Base-by-base conservation (phyloP, 257 asterid species). In the Cruciata laevipes region DNA sequence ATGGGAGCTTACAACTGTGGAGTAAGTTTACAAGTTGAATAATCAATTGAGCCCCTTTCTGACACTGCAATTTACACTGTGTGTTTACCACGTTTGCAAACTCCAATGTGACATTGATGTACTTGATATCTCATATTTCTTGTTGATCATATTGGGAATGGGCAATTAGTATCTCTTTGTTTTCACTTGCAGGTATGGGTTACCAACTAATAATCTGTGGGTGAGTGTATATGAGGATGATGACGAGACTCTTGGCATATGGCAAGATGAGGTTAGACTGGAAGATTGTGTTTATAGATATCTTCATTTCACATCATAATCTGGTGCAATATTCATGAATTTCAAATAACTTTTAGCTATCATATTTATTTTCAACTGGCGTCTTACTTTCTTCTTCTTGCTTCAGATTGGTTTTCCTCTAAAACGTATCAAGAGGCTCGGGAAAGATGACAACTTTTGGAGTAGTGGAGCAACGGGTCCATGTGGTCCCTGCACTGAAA, bases 361-460 rank as follows among this genome's bases (percentile, higher is more conserved):
- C 7, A 62, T 38, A 18, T 58, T 7, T 40, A 9, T 42, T 42
- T 42, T 42, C 18, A 18, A 14, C 9, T 30, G 18, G 25, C 35
- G 38, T 33, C 37, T 68, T 17, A 42, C 53, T 76, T 59, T 33
- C 31, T 61, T 58, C 71, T 52, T 77, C 71, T 74, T 61, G 66
- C 71, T 60, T 74, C 81, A 88, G 98, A 57, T 92, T 52, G 97
- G 98, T 33, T 77, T 92, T 77, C 96, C 98, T 75, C 78, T 80
- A 55, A 47, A 84, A 44, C 95, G 89, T 59, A 92, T 92, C 73
- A 83, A 71, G 69, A 84, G 87, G 73, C 97, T 92, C 9, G 98
- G 97, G 63, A 88, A 84, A 72, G 96, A 92, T 68, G 98, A 92
- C 82, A 92, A 92, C 80, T 92, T 92, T 77, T 92, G 98, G 98